Evolutionary conservation across 306 rosid genomes (phyloP).

Genomic region (Prosopis cineraria): DNA sequence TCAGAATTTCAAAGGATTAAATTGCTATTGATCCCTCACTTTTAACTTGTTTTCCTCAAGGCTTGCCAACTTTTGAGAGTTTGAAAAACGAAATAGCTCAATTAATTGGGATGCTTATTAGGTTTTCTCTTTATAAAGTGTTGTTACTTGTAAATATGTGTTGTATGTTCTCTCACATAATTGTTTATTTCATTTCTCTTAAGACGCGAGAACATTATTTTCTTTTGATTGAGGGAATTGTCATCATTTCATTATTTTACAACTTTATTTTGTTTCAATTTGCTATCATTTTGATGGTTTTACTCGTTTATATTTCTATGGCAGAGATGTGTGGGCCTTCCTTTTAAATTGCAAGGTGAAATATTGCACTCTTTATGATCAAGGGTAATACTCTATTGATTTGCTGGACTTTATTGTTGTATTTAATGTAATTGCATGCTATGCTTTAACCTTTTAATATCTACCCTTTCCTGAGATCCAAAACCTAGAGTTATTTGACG

Average conservation of each 20-base stretch:
- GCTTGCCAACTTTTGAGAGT: constrained; percentile 13
- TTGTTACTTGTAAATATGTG: constrained; percentile 1
- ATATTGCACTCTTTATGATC: constrained; percentile 95
- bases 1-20: neutral
- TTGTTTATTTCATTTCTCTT: constrained; percentile 23
- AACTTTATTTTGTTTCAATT: constrained; percentile 25
- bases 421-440: constrained; percentile 21
- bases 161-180: constrained; percentile 27
- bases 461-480: neutral
- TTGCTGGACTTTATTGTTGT: constrained; percentile 1
- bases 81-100: constrained; percentile 11
- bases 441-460: constrained; percentile 23
- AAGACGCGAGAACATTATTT: constrained; percentile 13
- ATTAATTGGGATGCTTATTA: neutral
- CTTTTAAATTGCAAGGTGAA: constrained; percentile 79
- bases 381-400: constrained; percentile 73
- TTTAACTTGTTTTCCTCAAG: neutral
- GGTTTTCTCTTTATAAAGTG: constrained; percentile 18
- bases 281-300: constrained; percentile 16
- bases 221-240: neutral
- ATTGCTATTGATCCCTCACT: neutral
- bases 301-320: constrained; percentile 42
- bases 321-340: constrained; percentile 99
- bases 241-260: neutral
- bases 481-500: constrained; percentile 11